Evolutionary conservation across 495 filamentous ascomycete species (phyloP), one percentile per base, ranked within the genome.

Genomic region (Collariella sp.): DNA sequence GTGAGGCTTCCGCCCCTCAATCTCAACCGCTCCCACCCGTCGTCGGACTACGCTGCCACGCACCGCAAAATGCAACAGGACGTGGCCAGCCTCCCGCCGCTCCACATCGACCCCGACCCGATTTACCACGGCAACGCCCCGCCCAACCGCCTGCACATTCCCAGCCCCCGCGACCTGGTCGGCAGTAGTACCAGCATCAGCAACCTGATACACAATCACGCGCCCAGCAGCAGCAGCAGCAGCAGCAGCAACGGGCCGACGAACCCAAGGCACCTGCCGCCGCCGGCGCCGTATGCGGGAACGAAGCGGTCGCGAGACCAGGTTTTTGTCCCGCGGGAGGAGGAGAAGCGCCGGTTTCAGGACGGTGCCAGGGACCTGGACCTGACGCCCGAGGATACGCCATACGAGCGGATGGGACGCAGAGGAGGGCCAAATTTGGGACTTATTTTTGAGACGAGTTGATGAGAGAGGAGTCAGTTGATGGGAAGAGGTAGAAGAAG

Each of bases 281-380:
- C 53, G 31, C 54, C 51, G 12, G 10, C 45, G 15, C 50, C 44
- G 50, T 56, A 62, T 29, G 67, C 67, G 2, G 67, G 67, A 11
- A 59, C 65, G 1, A 69, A 69, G 54, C 62, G 67, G 1, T 47
- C 58, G 4, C 62, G 60, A 50, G 65, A 60, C 23, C 47, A 67
- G 41, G 49, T 61, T 2, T 69, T 69, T 49, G 24, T 54, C n/a
- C n/a, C n/a, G 20, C 40, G 22, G 0, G 58, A 60, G 15, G 0
- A 24, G 4, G 60, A 65, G 0, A n/a, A 22, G 3, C 31, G 33
- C 10, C 60, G 62, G 13, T 63, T 50, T 55, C 62, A 61, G 34
- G 52, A 69, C 41, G 67, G 67, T 1, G 56, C 60, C 31, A 62
- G 67, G 24, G 67, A 69, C 9, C 5, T 9, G 10, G 34, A 20